A percentile compares a stretch with the other conserved stretches of the same genome.
phyloP scores from a whole-genome alignment of 352 stramenopile species.

The Pythium monospermum region DNA sequence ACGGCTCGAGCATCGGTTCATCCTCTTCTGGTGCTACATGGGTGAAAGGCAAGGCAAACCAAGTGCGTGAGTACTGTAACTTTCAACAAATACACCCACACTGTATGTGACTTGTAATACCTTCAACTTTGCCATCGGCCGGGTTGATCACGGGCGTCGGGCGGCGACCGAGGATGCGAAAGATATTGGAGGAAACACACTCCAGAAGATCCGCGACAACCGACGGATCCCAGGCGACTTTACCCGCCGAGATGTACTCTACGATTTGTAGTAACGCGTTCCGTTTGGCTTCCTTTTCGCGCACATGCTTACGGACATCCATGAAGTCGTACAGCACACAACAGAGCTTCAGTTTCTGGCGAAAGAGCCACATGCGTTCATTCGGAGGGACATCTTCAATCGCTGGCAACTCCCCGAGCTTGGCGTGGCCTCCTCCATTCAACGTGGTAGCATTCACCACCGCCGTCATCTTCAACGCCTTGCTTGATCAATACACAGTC shows the following conservation, averaged over 20 bases:
- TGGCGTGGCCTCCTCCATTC: constrained; percentile 18
- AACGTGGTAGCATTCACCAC: not conserved
- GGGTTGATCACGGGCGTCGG: constrained; percentile 71
- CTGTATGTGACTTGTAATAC: constrained; percentile 41
- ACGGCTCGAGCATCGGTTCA: constrained; percentile 95
- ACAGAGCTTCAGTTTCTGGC: constrained; percentile 64
- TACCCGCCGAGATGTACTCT: constrained; percentile 92
- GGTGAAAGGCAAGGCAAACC: constrained; percentile 86
- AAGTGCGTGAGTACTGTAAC: constrained; percentile 79
- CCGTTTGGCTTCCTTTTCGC: constrained; percentile 87
- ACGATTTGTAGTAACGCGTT: constrained; percentile 96
- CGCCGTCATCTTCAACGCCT: not conserved
- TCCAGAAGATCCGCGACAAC: constrained; percentile 68
- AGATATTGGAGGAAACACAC: constrained; percentile 83
- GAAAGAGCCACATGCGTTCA: constrained; percentile 60
- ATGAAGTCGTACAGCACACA: constrained; percentile 53
- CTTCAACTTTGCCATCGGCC: constrained; percentile 43
- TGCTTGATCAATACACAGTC: no score
- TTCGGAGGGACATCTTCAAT: constrained; percentile 47
- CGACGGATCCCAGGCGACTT: constrained; percentile 49
- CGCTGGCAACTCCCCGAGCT: constrained; percentile 48
- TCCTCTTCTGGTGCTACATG: constrained; percentile 96
- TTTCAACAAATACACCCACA: constrained; percentile 98
- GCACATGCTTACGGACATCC: constrained; percentile 52
- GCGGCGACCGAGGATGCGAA: constrained; percentile 74